Percentiles rank a stretch among this genome's conserved stretches.
These are phyloP conservation scores for Penicillium concentricum DNA, from an alignment of 2,329 filamentous ascomycete genomes.

Conservation along the genomic window DNA sequence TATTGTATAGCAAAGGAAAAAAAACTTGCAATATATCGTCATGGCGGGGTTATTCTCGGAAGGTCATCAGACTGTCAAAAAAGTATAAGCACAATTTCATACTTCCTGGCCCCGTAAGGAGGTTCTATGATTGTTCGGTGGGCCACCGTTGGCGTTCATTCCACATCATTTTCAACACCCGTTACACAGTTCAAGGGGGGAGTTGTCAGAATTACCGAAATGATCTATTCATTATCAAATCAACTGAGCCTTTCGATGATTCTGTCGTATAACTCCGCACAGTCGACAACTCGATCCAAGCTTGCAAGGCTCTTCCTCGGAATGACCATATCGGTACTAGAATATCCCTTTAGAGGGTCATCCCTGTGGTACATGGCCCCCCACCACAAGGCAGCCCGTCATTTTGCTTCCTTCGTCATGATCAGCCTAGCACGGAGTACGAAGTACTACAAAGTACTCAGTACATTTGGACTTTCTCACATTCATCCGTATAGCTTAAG, in stretches of 20 bases:
- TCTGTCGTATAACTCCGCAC: not conserved
- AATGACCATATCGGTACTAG: not conserved
- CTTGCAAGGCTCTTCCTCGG: not conserved
- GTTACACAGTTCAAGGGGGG: constrained; percentile 2
- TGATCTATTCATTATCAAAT: constrained; percentile 1
- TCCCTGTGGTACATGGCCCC: not conserved
- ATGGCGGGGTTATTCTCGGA: not conserved
- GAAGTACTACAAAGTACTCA: no score
- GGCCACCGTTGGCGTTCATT: constrained; percentile 1
- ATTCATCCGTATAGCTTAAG: not conserved
- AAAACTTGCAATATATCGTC: not conserved
- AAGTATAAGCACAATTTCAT: not conserved
- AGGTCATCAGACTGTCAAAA: constrained; percentile 3
- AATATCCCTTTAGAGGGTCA: constrained; percentile 7
- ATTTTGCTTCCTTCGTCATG: constrained; percentile 1
- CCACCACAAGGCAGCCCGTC: not conserved
- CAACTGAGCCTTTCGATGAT: not conserved
- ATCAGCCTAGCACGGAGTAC: not conserved
- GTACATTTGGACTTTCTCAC: not conserved
- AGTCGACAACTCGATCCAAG: not conserved
- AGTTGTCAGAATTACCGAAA: not conserved
- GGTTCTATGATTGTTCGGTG: constrained; percentile 3
- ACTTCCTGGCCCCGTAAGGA: not conserved
- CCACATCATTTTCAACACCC: not conserved
- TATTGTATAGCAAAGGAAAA: not conserved